Evolutionary conservation across 2,329 filamentous ascomycete genomes (phyloP), one percentile per base, ranked within the genome.

Genomic region (Pseudogymnoascus sp.): DNA sequence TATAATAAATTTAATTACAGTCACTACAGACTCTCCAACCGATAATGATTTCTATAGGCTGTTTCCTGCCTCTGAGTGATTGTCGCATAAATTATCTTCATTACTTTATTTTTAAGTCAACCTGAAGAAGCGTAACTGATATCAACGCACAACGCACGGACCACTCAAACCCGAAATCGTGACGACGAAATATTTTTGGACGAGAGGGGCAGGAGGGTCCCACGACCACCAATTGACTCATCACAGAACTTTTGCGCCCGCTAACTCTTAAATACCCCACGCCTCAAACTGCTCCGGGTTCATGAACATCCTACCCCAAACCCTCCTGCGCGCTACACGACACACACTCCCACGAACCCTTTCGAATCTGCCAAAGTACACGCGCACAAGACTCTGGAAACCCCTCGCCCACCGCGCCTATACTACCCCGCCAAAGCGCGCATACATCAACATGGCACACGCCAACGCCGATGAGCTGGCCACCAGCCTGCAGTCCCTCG

Each of bases 401-500:
- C 31, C 56, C 56, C 28, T 37, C 31, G 31, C 21, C 56, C 31
- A 60, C 37, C 56, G 37, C 18, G 56, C 56, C 16, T 60, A 36
- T 16, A 60, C 56, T 60, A 60, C 56, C 56, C 56, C 56, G 37
- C 31, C 31, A 40, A 23, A 36, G 56, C 56, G 31, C 56, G 21
- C 31, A 60, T 60, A 60, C 31, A 36, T 6, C 16, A 60, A 60
- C 56, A 60, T 60, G 56, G 56, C 56, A 60, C 56, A 60, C 56
- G 16, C 56, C 36, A 60, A 36, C 56, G 31, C 56, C 16, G 56
- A 60, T 3, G 59, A 62, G 21, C 64, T 65, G 23, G 37, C 62
- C 11, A 23, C 21, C 38, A 63, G 69, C 59, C 70, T 75, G 59
- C 68, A 68, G 61, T 62, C 66, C 46, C 61, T 74, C 63, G 68